Percentiles rank a stretch among this genome's conserved stretches.
phyloP scores from a whole-genome alignment of 179 eudicot genomes.

The Carnegiea gigantea region DNA sequence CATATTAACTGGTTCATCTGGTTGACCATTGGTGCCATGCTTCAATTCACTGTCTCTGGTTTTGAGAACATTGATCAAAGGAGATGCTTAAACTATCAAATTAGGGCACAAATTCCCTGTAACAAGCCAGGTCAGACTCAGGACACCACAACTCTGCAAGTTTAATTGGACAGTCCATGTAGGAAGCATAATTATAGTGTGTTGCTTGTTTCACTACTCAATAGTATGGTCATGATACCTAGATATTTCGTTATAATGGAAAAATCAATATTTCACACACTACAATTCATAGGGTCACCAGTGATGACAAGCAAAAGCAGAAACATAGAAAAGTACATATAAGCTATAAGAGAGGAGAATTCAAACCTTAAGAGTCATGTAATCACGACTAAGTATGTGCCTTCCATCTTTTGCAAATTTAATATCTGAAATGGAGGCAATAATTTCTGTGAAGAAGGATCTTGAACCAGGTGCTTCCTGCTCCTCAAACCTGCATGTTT shows the following conservation, averaged over 20 bases:
- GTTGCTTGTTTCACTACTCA: no score
- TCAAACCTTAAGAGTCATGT: constrained; percentile 50
- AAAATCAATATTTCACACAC: not conserved
- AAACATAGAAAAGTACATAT: not conserved
- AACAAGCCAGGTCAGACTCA: no score
- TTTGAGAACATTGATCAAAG: no score
- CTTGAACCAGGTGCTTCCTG: constrained; percentile 57
- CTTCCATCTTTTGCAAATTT: constrained; percentile 62
- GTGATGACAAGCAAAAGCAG: not conserved
- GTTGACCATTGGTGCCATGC: no score
- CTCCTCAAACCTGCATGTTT: constrained; percentile 41
- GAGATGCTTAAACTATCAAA: no score
- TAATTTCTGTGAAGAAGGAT: constrained; percentile 62
- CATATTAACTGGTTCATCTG: no score
- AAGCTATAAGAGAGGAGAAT: constrained; percentile 3
- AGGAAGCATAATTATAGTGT: no score
- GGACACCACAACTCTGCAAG: no score
- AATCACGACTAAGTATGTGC: constrained; percentile 62
- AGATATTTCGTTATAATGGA: not conserved
- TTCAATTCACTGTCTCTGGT: no score
- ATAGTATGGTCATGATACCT: no score
- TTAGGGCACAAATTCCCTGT: no score
- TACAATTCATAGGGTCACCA: not conserved
- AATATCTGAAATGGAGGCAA: constrained; percentile 66
- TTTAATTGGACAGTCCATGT: no score